These are phyloP conservation scores for Mytilinidion resinicola DNA, from an alignment of 495 filamentous ascomycete genomes.

Conservation along the genomic window DNA sequence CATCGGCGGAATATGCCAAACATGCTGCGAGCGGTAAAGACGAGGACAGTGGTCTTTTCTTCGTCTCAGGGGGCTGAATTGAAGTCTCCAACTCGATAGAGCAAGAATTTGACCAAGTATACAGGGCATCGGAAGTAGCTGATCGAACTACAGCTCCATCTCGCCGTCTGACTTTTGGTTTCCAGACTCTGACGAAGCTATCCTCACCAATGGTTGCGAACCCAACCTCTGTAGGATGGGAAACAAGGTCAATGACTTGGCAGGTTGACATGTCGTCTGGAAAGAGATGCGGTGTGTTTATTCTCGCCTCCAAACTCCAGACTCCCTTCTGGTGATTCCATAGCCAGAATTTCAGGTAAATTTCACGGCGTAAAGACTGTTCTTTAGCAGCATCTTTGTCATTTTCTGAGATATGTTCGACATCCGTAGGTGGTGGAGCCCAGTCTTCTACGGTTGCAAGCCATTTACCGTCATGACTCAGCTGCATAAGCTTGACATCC, in stretches of 20 bases:
- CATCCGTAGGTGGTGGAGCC: conserved; percentile 62
- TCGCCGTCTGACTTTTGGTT: conserved; percentile 54
- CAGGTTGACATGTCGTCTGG: conserved; percentile 40
- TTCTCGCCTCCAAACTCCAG: conserved; percentile 71
- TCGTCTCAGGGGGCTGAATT: conserved; percentile 32
- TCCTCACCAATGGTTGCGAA: conserved; percentile 86
- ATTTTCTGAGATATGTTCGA: conserved; percentile 46
- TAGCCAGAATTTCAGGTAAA: conserved; percentile 86
- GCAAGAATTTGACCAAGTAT: conserved; percentile 67
- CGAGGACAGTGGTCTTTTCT: conserved; percentile 2
- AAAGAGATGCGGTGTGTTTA: conserved; percentile 72
- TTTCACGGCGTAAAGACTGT: conserved; percentile 50
- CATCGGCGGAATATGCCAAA: conserved; percentile 76
- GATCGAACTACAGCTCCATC: conserved; percentile 55
- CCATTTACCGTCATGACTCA: conserved; percentile 79
- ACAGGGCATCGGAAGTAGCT: conserved; percentile 46
- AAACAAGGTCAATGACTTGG: conserved; percentile 61
- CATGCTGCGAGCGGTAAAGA: conserved; percentile 42
- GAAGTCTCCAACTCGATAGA: conserved; percentile 44
- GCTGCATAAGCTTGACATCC: conserved; percentile 61
- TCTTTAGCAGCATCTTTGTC: conserved; percentile 41
- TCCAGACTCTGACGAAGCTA: conserved; percentile 70
- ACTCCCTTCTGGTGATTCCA: conserved; percentile 55
- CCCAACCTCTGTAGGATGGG: conserved; percentile 55
- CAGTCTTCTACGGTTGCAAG: conserved; percentile 88